phyloP scores from a whole-genome alignment of 2,329 filamentous ascomycete species.

The Botrytis tulipae region DNA sequence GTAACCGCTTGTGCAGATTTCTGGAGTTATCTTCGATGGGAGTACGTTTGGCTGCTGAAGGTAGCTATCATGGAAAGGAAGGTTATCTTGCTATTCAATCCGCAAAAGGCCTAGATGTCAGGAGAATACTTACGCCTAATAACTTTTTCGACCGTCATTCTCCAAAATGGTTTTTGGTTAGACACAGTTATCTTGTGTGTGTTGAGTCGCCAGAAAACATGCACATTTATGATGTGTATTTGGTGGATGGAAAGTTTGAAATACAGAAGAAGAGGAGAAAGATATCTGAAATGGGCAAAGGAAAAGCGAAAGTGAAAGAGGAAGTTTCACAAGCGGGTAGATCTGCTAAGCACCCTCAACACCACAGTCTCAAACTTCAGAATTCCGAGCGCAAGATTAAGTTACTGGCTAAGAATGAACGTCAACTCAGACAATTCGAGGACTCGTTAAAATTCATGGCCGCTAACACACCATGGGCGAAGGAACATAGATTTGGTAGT shows the following conservation, averaged over 20 bases:
- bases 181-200: constrained; percentile 95
- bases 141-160: constrained; percentile 80
- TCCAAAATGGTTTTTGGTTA: constrained; percentile 96
- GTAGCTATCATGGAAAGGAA: constrained; percentile 97
- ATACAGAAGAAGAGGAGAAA: constrained; percentile 71
- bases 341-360: constrained; percentile 51
- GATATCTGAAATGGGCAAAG: constrained; percentile 53
- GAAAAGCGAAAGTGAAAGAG: constrained; percentile 43
- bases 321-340: constrained; percentile 32
- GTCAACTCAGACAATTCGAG: constrained; percentile 86
- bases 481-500: constrained; percentile 83
- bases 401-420: constrained; percentile 85
- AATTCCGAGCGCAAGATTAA: constrained; percentile 93
- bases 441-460: constrained; percentile 89
- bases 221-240: constrained; percentile 97
- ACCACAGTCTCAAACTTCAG: constrained; percentile 82
- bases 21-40: constrained; percentile 91
- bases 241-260: constrained; percentile 87
- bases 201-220: constrained; percentile 99
- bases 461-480: constrained; percentile 76
- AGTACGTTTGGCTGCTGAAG: constrained; percentile 89
- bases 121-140: constrained; percentile 73
- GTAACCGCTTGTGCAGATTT: constrained; percentile 93
- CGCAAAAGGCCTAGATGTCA: constrained; percentile 82
- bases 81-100: constrained; percentile 91